phyloP scores from a whole-genome alignment of 768 basidiomycete species.

The Lentinula boryana region DNA sequence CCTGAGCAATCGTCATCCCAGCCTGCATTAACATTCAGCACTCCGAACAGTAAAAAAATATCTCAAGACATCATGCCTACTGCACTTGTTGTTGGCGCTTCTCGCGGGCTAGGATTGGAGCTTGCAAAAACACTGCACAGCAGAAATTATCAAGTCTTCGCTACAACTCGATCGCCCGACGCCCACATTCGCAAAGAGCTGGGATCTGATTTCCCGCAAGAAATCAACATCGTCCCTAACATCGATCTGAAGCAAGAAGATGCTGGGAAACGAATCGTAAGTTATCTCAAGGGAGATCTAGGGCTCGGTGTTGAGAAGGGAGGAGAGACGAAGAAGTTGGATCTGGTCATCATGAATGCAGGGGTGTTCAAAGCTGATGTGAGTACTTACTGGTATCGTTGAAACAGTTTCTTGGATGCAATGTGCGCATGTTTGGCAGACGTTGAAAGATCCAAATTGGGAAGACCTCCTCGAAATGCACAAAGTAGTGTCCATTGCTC shows the following conservation, averaged over 20 bases:
- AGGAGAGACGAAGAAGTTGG: conserved; percentile 19
- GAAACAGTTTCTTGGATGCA: neutral
- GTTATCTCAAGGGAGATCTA: conserved; percentile 6
- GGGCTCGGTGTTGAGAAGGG: conserved; percentile 16
- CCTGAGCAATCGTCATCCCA: neutral
- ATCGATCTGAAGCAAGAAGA: conserved; percentile 29
- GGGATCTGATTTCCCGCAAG: conserved; percentile 20
- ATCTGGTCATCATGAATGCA: conserved; percentile 30
- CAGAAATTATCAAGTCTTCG: conserved; percentile 24
- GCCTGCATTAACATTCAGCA: neutral
- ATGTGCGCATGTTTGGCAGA: conserved; percentile 15
- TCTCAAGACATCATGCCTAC: conserved; percentile 14
- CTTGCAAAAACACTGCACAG: conserved; percentile 23
- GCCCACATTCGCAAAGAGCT: neutral
- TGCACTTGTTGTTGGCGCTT: conserved; percentile 36
- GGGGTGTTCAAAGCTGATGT: conserved; percentile 35
- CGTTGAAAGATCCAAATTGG: conserved; percentile 29
- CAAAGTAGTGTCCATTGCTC: conserved; percentile 36
- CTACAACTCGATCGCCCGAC: conserved; percentile 26
- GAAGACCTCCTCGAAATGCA: conserved; percentile 39
- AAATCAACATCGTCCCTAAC: conserved; percentile 27
- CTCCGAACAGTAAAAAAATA: neutral
- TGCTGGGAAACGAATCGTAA: conserved; percentile 28
- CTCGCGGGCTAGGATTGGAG: conserved; percentile 36
- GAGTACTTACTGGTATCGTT: conserved; percentile 9